A percentile compares a stretch with the other conserved stretches of the same genome.
Conservation (phyloP, 495 filamentous ascomycete genomes). For the Neurospora sp. region DNA sequence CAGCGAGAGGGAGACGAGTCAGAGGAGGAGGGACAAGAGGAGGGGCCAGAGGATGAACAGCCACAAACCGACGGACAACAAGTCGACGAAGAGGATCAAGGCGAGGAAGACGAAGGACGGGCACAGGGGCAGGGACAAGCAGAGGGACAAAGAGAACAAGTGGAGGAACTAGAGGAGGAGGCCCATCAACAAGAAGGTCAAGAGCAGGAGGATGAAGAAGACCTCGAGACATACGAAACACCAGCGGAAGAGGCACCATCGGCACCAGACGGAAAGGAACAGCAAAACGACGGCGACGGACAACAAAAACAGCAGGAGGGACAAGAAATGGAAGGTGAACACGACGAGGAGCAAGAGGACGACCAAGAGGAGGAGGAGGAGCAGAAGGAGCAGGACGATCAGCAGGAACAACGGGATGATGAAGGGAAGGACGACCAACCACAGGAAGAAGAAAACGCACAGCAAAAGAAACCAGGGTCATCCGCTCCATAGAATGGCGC, state of each 20-base stretch:
- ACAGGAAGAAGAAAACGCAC: neutral
- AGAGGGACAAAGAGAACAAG: neutral
- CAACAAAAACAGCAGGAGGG: neutral
- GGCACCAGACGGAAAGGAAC: neutral
- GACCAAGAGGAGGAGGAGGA: neutral
- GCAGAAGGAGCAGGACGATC: neutral
- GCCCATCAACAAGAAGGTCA: too few species aligned
- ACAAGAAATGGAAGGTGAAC: neutral
- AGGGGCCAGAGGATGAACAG: neutral
- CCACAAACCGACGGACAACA: neutral
- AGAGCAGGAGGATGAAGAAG: neutral
- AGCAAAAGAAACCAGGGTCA: neutral
- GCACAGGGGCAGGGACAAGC: neutral
- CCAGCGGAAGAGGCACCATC: neutral
- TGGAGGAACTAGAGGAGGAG: neutral
- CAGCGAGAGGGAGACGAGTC: neutral
- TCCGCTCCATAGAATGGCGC: neutral
- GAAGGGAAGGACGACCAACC: neutral
- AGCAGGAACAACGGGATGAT: too few species aligned
- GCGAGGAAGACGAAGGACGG: neutral
- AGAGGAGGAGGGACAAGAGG: neutral
- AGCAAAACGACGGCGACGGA: neutral
- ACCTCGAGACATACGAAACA: neutral
- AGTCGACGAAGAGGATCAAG: neutral
- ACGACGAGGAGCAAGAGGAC: too few species aligned